Base-by-base conservation (phyloP, 495 filamentous ascomycete species). In the Articulospora tetracladia region DNA sequence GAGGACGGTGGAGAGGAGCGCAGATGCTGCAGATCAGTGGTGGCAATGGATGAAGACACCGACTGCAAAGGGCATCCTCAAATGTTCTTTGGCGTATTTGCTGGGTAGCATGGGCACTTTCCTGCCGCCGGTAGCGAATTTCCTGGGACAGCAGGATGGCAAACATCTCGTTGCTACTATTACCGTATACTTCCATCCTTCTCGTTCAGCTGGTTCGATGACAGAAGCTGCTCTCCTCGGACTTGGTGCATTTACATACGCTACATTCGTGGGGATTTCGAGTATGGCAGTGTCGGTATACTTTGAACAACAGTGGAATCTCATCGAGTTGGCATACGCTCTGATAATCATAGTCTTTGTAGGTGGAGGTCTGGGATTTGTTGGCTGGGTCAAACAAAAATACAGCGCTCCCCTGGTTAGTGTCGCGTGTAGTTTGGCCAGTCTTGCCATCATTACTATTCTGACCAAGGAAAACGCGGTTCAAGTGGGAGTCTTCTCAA, bases 101-200 rank as follows among this genome's bases (percentile, higher is more conserved):
- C 70, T 98, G 20, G 94, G 89, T 11, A 96, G 91, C 57, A 74
- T 96, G 70, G 92, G 86, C 15, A 98, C 94, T 0, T 97, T 93
- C 65, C 85, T 90, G 62, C 83, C 85, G 4, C 80, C 83, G 3
- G 78, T 97, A 51, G 84, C 92, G 3, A 74, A 77, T 1, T 77
- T 88, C 57, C 76, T 98, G 34, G 94, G 94, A 4, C 81, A 86
- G 61, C 89, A 93, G 68, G 93, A 98, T 77, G 92, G 93, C 23
- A 98, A 98, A 71, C 94, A 98, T 73, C 86, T 98, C 76, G 93
- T 96, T 39, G 90, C 92, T 50, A 95, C 92, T 1, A 83, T 96
- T 51, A 91, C 89, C 20, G 93, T 97, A 11, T 98, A 97, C 66
- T 98, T 98, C 73, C 93, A 98, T 72, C 93, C 94, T n/a, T 91